Conservation (phyloP, 768 basidiomycete species). For the Pleurotus eryngii region DNA sequence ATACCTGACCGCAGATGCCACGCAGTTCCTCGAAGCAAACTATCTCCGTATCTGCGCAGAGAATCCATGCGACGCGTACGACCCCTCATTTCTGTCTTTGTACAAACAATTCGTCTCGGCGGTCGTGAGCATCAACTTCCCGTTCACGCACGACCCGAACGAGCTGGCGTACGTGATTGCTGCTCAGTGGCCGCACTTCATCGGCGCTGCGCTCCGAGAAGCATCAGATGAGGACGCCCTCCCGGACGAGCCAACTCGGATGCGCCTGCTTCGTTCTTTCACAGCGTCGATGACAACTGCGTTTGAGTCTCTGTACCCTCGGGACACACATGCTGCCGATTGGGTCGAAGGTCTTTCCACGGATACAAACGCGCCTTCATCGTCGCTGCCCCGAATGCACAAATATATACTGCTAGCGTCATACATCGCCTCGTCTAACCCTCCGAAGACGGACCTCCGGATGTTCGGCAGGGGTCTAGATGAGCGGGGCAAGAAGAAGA, state of each 20-base stretch:
- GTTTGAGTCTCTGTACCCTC: conserved; percentile 66
- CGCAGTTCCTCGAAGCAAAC: background rate
- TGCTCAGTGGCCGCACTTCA: conserved; percentile 79
- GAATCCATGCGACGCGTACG: conserved; percentile 36
- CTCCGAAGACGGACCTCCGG: conserved; percentile 71
- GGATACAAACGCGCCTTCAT: background rate
- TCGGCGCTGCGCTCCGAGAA: conserved; percentile 62
- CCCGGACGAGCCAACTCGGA: conserved; percentile 56
- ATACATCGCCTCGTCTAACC: conserved; percentile 84
- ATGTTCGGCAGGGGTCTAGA: conserved; percentile 79
- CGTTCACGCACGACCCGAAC: conserved; percentile 62
- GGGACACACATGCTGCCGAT: conserved; percentile 56
- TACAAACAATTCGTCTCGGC: conserved; percentile 62
- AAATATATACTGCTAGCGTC: conserved; percentile 75
- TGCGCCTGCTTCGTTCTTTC: conserved; percentile 64
- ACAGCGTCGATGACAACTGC: conserved; percentile 59
- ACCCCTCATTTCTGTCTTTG: conserved; percentile 52
- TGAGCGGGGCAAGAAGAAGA: conserved; percentile 57
- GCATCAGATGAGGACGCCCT: conserved; percentile 24
- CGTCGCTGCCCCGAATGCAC: conserved; percentile 58
- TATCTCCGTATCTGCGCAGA: background rate
- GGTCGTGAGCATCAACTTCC: conserved; percentile 57
- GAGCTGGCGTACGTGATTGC: conserved; percentile 76
- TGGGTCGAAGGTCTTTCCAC: conserved; percentile 41
- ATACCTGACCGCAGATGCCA: conserved; percentile 23